Conservation (phyloP, 2,329 filamentous ascomycete species). For the Fusarium musae region DNA sequence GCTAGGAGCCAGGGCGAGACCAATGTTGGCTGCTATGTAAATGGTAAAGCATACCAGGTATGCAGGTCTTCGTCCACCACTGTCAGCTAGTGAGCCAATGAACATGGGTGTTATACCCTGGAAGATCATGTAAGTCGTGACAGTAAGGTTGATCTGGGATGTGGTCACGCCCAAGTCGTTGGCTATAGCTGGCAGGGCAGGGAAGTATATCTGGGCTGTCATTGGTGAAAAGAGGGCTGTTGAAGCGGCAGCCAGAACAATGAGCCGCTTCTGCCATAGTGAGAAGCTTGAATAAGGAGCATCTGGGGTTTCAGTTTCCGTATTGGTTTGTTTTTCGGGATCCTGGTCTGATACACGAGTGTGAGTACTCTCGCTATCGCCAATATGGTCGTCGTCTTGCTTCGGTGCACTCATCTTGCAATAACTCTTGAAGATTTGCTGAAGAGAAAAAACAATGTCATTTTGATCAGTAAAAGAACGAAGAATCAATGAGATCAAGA, state of each 20-base stretch:
- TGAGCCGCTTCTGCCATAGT: constrained; percentile 53
- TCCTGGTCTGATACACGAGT: constrained; percentile 10
- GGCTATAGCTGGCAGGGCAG: constrained; percentile 61
- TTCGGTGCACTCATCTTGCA: constrained; percentile 11
- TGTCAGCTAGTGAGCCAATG: constrained; percentile 66
- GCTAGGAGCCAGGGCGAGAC: constrained; percentile 60
- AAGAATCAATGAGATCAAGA: not conserved
- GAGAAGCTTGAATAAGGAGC: constrained; percentile 53
- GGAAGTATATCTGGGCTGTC: constrained; percentile 64
- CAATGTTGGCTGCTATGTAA: constrained; percentile 65
- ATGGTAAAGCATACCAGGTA: constrained; percentile 64
- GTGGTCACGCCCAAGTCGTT: constrained; percentile 57
- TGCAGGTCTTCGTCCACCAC: constrained; percentile 62
- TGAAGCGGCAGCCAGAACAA: constrained; percentile 53
- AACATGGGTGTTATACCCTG: constrained; percentile 69
- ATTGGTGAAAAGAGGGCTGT: constrained; percentile 59
- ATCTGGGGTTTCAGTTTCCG: not conserved
- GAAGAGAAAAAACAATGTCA: not conserved
- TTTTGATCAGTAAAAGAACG: not conserved
- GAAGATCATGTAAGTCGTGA: constrained; percentile 69
- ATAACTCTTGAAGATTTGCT: not conserved
- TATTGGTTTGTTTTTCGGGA: constrained; percentile 13
- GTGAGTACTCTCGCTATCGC: constrained; percentile 1
- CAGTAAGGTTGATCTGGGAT: constrained; percentile 60
- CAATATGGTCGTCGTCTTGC: not conserved